Conservation (phyloP, 768 basidiomycete species). For the Kwoniella bestiolae region DNA sequence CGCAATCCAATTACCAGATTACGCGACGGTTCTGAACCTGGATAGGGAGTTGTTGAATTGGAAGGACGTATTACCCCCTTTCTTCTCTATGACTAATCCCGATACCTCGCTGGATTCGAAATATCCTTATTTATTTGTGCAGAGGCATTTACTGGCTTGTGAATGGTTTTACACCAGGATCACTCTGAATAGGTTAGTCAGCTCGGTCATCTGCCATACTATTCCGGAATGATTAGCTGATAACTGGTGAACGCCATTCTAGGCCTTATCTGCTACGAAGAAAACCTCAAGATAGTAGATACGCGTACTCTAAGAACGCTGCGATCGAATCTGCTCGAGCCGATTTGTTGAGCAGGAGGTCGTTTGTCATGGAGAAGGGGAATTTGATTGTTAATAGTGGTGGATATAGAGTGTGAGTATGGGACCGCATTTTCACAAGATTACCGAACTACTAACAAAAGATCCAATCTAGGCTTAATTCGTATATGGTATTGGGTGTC, state of each 20-base stretch:
- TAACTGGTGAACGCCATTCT: not conserved
- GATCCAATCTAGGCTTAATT: constrained; percentile 44
- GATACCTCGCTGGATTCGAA: constrained; percentile 54
- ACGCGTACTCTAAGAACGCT: constrained; percentile 56
- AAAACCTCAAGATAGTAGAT: constrained; percentile 52
- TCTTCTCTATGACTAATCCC: constrained; percentile 52
- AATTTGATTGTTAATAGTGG: constrained; percentile 56
- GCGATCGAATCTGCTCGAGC: constrained; percentile 59
- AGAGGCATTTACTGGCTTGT: constrained; percentile 57
- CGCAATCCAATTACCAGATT: constrained; percentile 57
- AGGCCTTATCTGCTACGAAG: constrained; percentile 57
- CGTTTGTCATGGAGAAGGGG: constrained; percentile 57
- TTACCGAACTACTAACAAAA: not conserved
- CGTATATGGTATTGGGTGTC: constrained; percentile 57
- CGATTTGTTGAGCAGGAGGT: constrained; percentile 56
- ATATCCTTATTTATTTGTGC: constrained; percentile 57
- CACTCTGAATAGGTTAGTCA: constrained; percentile 53
- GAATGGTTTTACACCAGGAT: constrained; percentile 58
- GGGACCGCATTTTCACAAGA: not conserved
- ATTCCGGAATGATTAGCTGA: constrained; percentile 1
- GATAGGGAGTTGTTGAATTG: constrained; percentile 57
- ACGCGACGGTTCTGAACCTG: constrained; percentile 57
- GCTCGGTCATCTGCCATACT: not conserved
- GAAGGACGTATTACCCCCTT: constrained; percentile 47
- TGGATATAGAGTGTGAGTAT: constrained; percentile 55